Base-by-base conservation (phyloP, 2,329 filamentous ascomycete species). In the Leptographium lundbergii region DNA sequence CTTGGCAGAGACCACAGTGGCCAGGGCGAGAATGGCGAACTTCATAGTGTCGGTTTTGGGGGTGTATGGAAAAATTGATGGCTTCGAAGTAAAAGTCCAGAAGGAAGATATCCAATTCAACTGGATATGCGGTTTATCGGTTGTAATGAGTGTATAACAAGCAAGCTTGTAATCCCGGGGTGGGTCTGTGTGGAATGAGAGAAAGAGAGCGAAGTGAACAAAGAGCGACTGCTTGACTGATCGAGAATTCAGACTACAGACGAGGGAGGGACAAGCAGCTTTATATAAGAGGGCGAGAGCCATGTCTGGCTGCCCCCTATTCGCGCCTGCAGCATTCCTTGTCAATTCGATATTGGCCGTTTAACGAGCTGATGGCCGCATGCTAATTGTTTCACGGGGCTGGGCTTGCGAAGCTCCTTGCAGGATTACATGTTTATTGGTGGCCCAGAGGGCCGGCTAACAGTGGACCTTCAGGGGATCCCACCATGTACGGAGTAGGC, bases 341-440 rank as follows among this genome's bases (percentile, higher is more conserved):
- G 54, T 7, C 24, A 13, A 29, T 27, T 27, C 32, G 47, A 25
- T 42, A 34, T 52, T 51, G 29, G 48, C 17, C 47, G 32, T 13
- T 52, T 57, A 22, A 29, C 47, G 32, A 29, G 32, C 56, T 22
- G 22, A 52, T 14, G 9, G 24, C 22, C 48, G 48, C 55, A 47
- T 51, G 55, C 47, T 57, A 25, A n/a, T 39, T 52, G 56, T 57
- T 57, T 57, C 56, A 57, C 7, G 42, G 34, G 10, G n/a, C n/a
- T 11, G 11, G 36, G 53, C 36, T 55, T 55, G 53, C 53, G 22
- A 17, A 50, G 29, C 24, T 57, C 50, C 29, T 36, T 51, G 17
- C 32, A 34, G 6, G 32, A 19, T n/a, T 42, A 56, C 45, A 10
- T 29, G 34, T 51, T 36, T 36, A 48, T 24, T 56, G 24, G 39